These are phyloP conservation scores for Prunus fruticosa DNA, from an alignment of 306 rosid genomes.

Conservation along the genomic window DNA sequence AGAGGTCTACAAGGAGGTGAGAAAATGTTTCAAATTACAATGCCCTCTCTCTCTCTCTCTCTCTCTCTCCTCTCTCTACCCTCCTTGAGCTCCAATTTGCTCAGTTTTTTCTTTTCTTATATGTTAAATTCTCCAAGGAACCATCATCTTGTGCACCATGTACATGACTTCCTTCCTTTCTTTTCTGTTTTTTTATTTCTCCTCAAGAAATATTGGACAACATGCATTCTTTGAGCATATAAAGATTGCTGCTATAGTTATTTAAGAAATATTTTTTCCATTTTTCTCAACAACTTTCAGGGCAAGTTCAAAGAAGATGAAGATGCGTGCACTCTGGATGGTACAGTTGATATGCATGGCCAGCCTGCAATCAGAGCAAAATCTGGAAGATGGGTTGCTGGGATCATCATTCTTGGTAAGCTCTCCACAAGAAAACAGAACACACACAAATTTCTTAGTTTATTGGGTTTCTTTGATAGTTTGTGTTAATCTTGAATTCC, in stretches of 20 bases:
- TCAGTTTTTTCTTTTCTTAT: not conserved
- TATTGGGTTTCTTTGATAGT: not conserved
- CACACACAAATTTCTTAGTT: not conserved
- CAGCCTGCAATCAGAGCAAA: conserved; percentile 74
- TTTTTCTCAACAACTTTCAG: conserved; percentile 24
- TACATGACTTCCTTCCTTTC: not conserved
- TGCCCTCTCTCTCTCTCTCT: conserved; percentile 2
- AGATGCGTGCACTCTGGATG: conserved; percentile 74
- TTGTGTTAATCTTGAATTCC: not conserved
- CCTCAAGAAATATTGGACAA: not conserved
- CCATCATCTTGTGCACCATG: not conserved
- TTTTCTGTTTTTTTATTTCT: not conserved
- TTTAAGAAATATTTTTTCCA: not conserved
- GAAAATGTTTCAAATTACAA: not conserved
- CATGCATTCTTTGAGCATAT: conserved; percentile 2
- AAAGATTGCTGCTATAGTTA: not conserved
- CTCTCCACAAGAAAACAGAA: conserved; percentile 4
- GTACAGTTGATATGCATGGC: conserved; percentile 76
- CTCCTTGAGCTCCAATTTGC: not conserved
- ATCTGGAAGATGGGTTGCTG: conserved; percentile 94
- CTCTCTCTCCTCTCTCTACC: not conserved
- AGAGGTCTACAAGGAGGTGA: conserved; percentile 48
- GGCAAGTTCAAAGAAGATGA: conserved; percentile 47
- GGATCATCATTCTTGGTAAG: conserved; percentile 85
- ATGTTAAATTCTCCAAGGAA: not conserved